Evolutionary conservation across 2,329 filamentous ascomycete species (phyloP).

Genomic region (Alternaria conjuncta): DNA sequence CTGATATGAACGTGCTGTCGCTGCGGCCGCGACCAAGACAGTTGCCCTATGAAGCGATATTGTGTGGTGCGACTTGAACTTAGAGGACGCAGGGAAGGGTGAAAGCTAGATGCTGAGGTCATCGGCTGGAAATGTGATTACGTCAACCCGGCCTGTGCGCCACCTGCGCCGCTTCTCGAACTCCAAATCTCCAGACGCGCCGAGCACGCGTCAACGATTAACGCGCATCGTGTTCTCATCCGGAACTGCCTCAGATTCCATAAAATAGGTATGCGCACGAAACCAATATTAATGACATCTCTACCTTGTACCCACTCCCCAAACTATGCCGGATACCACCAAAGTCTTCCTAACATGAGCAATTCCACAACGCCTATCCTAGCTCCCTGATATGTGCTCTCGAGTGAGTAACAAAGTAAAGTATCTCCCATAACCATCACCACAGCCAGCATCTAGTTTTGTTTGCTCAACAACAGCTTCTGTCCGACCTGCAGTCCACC

Average conservation of each 20-base stretch:
- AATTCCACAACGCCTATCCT: background rate
- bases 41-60: background rate
- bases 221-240: background rate
- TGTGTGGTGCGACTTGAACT: background rate
- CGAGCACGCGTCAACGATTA: background rate
- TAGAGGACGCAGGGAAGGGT: background rate
- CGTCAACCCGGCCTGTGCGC: background rate
- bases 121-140: background rate
- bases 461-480: background rate
- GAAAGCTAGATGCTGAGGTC: background rate
- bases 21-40: background rate
- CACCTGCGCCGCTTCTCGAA: background rate
- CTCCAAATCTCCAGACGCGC: background rate
- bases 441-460: background rate
- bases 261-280: background rate
- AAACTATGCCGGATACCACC: background rate
- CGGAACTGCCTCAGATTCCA: background rate
- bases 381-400: background rate
- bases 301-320: background rate
- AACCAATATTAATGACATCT: background rate
- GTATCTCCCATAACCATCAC: background rate
- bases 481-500: background rate
- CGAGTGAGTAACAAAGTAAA: background rate
- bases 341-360: background rate
- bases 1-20: background rate